Evolutionary conservation across 768 basidiomycete genomes (phyloP).

Genomic region (Hericium erinaceus): DNA sequence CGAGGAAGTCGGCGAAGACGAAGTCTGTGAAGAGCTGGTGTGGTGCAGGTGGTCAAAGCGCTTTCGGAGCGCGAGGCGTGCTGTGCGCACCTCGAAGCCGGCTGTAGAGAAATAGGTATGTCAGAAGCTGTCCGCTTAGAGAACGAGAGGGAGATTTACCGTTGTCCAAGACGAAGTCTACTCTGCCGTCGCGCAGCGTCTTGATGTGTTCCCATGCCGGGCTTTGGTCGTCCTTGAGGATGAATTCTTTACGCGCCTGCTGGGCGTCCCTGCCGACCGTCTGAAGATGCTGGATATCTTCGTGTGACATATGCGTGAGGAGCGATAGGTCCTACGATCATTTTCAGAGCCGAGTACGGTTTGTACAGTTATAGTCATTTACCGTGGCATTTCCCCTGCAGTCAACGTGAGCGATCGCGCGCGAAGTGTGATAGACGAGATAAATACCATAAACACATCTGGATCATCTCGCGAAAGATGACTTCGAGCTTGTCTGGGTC

Average conservation of each 20-base stretch:
- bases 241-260: conserved; percentile 63
- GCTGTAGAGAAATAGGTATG: conserved; percentile 34
- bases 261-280: conserved; percentile 76
- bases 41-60: neutral
- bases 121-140: neutral
- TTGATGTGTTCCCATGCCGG: conserved; percentile 66
- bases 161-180: conserved; percentile 92
- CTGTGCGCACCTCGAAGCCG: conserved; percentile 69
- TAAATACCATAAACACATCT: conserved; percentile 77
- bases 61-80: neutral
- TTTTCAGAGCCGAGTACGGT: neutral
- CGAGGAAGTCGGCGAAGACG: conserved; percentile 86
- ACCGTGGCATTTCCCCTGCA: conserved; percentile 87
- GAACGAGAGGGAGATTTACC: conserved; percentile 29
- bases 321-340: conserved; percentile 77
- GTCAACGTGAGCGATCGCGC: neutral
- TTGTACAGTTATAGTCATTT: conserved; percentile 12
- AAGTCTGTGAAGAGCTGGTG: conserved; percentile 86
- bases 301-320: conserved; percentile 73
- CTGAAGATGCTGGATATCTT: conserved; percentile 79
- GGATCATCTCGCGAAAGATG: conserved; percentile 77
- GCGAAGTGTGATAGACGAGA: neutral
- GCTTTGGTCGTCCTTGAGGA: conserved; percentile 77
- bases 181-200: conserved; percentile 36
- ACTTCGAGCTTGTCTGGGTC: conserved; percentile 49